Percentiles rank a stretch among this genome's conserved stretches.
Evolutionary conservation across 2,329 filamentous ascomycete genomes (phyloP).

Genomic region (Leptoxyphium fumago): DNA sequence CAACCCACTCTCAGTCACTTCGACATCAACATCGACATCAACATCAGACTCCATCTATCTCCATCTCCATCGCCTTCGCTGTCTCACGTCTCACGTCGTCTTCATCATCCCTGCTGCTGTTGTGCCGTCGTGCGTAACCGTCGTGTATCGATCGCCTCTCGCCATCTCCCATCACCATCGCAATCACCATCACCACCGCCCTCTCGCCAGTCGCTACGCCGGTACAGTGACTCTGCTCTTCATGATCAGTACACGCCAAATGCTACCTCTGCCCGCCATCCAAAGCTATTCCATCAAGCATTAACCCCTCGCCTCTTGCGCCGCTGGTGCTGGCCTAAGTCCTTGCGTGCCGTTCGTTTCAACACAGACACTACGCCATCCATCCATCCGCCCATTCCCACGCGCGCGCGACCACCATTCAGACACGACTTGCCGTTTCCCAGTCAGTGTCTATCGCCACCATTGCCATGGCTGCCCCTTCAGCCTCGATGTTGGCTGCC

Average conservation of each 20-base stretch:
- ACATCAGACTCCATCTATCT: neutral
- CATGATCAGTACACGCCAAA: neutral
- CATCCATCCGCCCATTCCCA: neutral
- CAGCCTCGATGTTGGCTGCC: neutral
- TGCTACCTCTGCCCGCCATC: neutral
- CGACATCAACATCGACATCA: neutral
- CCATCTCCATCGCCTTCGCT: neutral
- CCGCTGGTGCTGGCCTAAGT: neutral
- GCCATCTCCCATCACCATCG: neutral
- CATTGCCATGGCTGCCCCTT: neutral
- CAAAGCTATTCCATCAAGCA: neutral
- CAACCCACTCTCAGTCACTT: neutral
- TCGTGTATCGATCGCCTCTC: neutral
- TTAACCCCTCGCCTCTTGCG: neutral
- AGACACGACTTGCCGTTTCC: neutral
- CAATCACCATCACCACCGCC: neutral
- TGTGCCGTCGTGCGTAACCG: neutral
- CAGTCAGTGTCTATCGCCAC: no score
- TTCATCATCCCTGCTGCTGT: neutral
- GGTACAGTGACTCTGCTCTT: neutral
- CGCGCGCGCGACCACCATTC: neutral
- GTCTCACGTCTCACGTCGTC: neutral
- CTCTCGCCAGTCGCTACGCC: slow-evolving; percentile 2
- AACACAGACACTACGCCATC: neutral
- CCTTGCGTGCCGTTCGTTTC: neutral